These are phyloP conservation scores for Fraxinus quadrangulata DNA, from an alignment of 257 asterid species.

Conservation along the genomic window DNA sequence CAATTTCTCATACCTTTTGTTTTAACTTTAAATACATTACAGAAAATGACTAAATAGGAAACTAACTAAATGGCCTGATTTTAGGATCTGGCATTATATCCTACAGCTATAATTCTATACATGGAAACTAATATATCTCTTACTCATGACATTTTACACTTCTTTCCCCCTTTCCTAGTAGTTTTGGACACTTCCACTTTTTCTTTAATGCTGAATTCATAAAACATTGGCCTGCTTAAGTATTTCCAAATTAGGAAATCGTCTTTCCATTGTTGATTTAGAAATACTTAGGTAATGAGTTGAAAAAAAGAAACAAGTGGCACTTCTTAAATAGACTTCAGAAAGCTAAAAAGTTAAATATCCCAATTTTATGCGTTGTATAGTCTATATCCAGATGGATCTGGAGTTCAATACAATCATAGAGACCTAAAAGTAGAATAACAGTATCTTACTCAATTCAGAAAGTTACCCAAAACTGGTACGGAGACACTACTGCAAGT, in stretches of 20 bases:
- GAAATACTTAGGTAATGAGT: not conserved
- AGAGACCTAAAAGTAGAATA: not conserved
- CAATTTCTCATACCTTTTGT: too few species aligned
- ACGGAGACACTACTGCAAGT: not conserved
- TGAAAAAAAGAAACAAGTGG: not conserved
- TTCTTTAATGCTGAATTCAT: not conserved
- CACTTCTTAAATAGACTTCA: not conserved
- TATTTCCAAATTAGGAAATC: slow-evolving; percentile 12
- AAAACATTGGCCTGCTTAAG: not conserved
- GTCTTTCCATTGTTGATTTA: not conserved
- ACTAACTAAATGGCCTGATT: too few species aligned
- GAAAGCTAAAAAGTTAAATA: not conserved
- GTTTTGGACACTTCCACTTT: not conserved
- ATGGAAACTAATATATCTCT: not conserved
- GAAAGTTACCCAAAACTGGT: not conserved
- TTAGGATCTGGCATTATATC: too few species aligned
- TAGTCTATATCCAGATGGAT: not conserved
- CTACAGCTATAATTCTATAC: too few species aligned
- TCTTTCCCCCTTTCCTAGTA: not conserved
- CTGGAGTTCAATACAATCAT: not conserved
- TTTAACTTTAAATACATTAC: too few species aligned
- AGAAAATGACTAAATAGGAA: too few species aligned
- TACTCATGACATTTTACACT: not conserved
- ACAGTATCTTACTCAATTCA: not conserved
- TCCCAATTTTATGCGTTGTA: not conserved